Base-by-base conservation (phyloP, 805 yeast genomes). In the Starmerella tilneyi region DNA sequence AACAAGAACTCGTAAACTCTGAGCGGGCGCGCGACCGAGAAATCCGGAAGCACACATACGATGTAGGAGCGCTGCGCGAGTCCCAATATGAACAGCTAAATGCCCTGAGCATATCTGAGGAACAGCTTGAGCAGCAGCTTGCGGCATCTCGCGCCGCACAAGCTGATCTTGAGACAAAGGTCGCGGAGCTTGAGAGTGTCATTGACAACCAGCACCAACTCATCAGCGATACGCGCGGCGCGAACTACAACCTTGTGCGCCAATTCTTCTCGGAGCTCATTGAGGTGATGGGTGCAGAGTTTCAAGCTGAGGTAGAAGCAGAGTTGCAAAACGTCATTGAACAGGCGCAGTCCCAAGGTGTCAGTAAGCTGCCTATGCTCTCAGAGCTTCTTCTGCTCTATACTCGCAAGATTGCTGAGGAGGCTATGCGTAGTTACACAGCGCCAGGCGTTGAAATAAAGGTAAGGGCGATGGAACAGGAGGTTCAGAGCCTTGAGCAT, bases 301-400 rank as follows among this genome's bases (percentile, higher is more conserved):
- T 51, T 44, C 48, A 47, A 21, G 47, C 43, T 3, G 32, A 23
- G 9, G 45, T 47, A 24, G 54, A 55, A 29, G 15, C 12, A 4
- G 48, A 49, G 38, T 49, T 55, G 28, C 46, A 43, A 12, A 43
- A 37, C 8, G 51, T 55, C 15, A 47, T 55, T n/a, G 45, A 42
- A 15, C 42, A 40, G 19, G 39, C 51, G 9, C 37, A 41, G 33
- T 21, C 17, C 13, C 44, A 47, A 19, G 29, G 42, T 2, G 41
- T 37, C 24, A 42, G 51, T 34, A 56, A 56, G 35, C 46, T 53
- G 13, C 59, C 59, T 26, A 24, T 50, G 29, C 44, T 56, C 15
- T 45, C 41, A 5, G 56, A 48, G 9, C 44, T 52, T 8, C 23
- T 53, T 41, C 41, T 50, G 20, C 34, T 41, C 28, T 47, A 51